Percentiles rank a stretch among this genome's conserved stretches.
Evolutionary conservation across 164 flowering plant species (phyloP).

Genomic region (Berberis thunbergii): DNA sequence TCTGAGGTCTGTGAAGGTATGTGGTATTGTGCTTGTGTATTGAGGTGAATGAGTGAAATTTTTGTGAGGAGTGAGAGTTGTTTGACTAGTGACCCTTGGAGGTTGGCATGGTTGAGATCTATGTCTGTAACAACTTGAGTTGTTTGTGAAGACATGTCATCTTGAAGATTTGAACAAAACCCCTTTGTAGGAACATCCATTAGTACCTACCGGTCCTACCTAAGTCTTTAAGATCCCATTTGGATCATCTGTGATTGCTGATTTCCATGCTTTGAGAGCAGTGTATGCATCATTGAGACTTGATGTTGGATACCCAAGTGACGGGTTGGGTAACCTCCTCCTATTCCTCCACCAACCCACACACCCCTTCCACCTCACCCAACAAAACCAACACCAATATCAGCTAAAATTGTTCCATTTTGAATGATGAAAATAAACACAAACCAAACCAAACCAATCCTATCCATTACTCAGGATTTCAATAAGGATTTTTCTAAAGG

Average conservation of each 20-base stretch:
- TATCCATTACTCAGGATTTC: conserved; percentile 12
- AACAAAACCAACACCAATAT: no score
- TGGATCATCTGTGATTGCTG: background rate
- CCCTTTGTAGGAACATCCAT: background rate
- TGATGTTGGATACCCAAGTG: conserved; percentile 21
- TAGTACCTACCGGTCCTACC: background rate
- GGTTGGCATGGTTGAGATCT: background rate
- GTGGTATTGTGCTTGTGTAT: background rate
- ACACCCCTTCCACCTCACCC: conserved; percentile 35
- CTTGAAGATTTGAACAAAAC: background rate
- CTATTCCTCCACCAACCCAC: conserved; percentile 44
- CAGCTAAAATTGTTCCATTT: background rate
- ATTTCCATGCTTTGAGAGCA: background rate
- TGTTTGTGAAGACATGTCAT: background rate
- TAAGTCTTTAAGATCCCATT: background rate
- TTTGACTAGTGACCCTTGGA: background rate
- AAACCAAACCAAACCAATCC: conserved; percentile 1
- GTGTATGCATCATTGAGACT: conserved; percentile 30
- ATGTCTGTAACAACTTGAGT: background rate
- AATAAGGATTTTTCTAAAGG: background rate
- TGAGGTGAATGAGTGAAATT: background rate
- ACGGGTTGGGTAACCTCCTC: conserved; percentile 19
- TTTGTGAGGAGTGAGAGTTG: background rate
- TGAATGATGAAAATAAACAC: conserved; percentile 15
- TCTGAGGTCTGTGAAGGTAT: background rate